These are phyloP conservation scores for Microascus cirrosus DNA, from an alignment of 2,329 filamentous ascomycete genomes.

Conservation along the genomic window DNA sequence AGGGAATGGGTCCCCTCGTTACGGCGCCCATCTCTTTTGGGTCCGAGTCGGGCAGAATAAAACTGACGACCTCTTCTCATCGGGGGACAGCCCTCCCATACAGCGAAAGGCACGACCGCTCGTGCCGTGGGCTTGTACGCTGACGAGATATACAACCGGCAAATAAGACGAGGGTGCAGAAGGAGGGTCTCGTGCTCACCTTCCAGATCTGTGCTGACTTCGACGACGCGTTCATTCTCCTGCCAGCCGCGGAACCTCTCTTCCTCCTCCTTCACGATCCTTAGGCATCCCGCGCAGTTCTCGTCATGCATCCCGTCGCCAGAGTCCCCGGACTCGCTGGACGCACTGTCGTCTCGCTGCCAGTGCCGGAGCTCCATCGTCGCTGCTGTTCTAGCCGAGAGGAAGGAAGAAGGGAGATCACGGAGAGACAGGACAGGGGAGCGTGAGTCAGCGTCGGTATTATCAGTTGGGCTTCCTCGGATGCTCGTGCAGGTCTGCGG, in stretches of 20 bases:
- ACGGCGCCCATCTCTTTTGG: too few relatives aligned
- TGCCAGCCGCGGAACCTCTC: not conserved
- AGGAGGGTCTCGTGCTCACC: constrained; percentile 1
- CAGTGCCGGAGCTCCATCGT: constrained; percentile 1
- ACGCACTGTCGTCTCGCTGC: not conserved
- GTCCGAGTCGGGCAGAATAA: too few relatives aligned
- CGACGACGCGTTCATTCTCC: not conserved
- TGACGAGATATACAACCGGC: not conserved
- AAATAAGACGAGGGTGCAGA: not conserved
- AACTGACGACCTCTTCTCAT: too few relatives aligned
- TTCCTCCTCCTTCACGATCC: constrained; percentile 3
- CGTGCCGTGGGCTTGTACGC: too few relatives aligned
- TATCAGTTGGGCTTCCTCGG: not conserved
- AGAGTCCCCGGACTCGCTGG: not conserved
- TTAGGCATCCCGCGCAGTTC: constrained; percentile 1
- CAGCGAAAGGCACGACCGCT: too few relatives aligned
- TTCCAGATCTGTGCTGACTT: not conserved
- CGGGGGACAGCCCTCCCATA: too few relatives aligned
- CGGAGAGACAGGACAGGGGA: not conserved
- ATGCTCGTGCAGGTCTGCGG: not conserved
- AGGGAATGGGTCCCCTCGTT: too few relatives aligned
- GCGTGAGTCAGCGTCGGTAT: not conserved
- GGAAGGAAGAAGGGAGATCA: not conserved
- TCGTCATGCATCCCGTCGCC: not conserved
- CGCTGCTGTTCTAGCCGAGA: not conserved